Base-by-base conservation (phyloP, 1,284 basidiomycete species). In the Ustilago vetiveriae region DNA sequence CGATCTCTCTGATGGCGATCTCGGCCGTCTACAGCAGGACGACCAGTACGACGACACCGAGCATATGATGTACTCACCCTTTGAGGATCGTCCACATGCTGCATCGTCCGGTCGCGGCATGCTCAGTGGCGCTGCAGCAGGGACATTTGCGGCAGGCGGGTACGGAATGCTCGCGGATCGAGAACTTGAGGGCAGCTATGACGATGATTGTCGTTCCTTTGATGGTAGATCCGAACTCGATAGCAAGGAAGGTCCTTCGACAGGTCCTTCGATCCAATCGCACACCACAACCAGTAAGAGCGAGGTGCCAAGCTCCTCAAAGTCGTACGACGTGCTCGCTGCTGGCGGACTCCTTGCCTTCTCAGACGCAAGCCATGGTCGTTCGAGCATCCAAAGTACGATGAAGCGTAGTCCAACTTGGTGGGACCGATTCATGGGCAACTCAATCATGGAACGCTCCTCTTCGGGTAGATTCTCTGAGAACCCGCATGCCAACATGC, bases 351-450 rank as follows among this genome's bases (percentile, higher is more conserved):
- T 74, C 5, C 50, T 69, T 4, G 75, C 74, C 3, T 76, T 75
- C 42, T 69, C 64, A 3, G 72, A 76, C 33, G 50, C 68, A 0
- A 52, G 44, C 38, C 49, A 57, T 29, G 45, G 53, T 16, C 55
- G 49, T 13, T n/a, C 16, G 8, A 44, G 44, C 10, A 38, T 42
- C 7, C 27, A 24, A 16, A 44, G 16, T 26, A 29, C n/a, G 35
- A 73, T 78, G 38, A 64, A 58, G 26, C 66, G 76, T 27, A 74
- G 70, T 38, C 52, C 64, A 3, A 76, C 75, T 2, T 79, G 76
- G 76, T 79, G 76, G 76, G 73, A 70, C 36, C 63, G 73, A 6
- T 70, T 79, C 62, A 70, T 77, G 71, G 67, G 65, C 35, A 64
- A 51, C 40, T 62, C 64, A 32, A 53, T 70, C 37, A 54, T 76